These are phyloP conservation scores for Phytophthora brassicae DNA, from an alignment of 352 stramenopile genomes.

Conservation along the genomic window DNA sequence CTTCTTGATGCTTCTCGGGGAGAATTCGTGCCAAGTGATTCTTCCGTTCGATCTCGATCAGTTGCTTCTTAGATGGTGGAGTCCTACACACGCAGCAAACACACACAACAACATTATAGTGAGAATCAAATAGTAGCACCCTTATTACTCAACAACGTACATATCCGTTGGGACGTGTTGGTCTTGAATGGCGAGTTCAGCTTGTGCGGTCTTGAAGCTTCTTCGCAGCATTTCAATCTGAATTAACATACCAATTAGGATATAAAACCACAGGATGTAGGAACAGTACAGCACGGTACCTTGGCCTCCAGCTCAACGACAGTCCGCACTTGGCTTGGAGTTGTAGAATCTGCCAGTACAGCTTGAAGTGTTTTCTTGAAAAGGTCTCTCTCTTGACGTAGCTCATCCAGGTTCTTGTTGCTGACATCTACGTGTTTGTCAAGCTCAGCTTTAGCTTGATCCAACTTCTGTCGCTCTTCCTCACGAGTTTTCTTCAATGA, in stretches of 20 bases:
- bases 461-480: conserved; percentile 13
- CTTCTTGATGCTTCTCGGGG: not conserved
- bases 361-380: conserved; percentile 13
- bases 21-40: not conserved
- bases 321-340: conserved; percentile 14
- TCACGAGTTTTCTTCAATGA: conserved; percentile 14
- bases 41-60: conserved; percentile 13
- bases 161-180: conserved; percentile 2
- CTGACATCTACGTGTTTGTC: not conserved
- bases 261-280: not conserved
- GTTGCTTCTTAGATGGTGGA: conserved; percentile 18
- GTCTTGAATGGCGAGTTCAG: conserved; percentile 2
- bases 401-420: conserved; percentile 7
- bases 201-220: conserved; percentile 1
- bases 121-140: not conserved
- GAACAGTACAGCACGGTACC: conserved; percentile 8
- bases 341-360: conserved; percentile 16
- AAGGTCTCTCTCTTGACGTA: conserved; percentile 11
- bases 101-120: not conserved
- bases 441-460: conserved; percentile 12
- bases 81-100: conserved; percentile 16
- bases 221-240: conserved; percentile 16
- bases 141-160: conserved; percentile 8
- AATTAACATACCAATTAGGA: not conserved
- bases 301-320: conserved; percentile 18